Evolutionary conservation across 805 yeast species (phyloP).

Genomic region (Candida anglica): DNA sequence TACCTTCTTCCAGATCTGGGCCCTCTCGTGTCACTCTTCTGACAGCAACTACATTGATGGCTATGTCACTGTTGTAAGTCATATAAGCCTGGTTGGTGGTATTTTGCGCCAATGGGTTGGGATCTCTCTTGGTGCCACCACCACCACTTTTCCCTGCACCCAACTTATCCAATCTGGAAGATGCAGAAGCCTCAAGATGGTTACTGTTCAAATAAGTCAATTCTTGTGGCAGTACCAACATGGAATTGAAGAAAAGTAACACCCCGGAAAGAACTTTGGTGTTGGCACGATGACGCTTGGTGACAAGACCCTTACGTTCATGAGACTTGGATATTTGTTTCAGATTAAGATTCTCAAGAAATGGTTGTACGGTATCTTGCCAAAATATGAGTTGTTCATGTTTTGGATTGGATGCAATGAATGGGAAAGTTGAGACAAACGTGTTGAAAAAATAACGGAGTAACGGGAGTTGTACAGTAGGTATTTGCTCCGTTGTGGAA

Average conservation of each 20-base stretch:
- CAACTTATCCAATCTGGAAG: conserved; percentile 33
- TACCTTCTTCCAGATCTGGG: neutral
- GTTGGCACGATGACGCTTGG: conserved; percentile 57
- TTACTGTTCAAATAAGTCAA: conserved; percentile 37
- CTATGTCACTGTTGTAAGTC: conserved; percentile 51
- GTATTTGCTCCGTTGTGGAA: too few species aligned
- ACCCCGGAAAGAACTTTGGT: conserved; percentile 59
- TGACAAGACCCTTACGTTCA: conserved; percentile 71
- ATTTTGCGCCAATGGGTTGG: neutral
- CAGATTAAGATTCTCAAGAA: conserved; percentile 72
- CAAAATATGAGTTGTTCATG: conserved; percentile 59
- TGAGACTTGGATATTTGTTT: conserved; percentile 68
- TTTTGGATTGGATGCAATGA: conserved; percentile 48
- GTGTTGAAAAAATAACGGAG: conserved; percentile 60
- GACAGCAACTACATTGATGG: conserved; percentile 68
- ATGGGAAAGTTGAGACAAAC: conserved; percentile 71
- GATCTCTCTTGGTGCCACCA: neutral
- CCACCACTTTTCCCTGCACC: neutral
- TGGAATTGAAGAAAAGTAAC: conserved; percentile 69
- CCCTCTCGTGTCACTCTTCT: conserved; percentile 19
- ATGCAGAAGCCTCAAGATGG: conserved; percentile 33
- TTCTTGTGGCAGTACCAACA: conserved; percentile 61
- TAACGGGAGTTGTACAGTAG: too few species aligned
- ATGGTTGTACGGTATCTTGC: conserved; percentile 74
- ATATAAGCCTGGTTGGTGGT: conserved; percentile 15